Percentiles rank a stretch among this genome's conserved stretches.
phyloP scores from a whole-genome alignment of 768 basidiomycete genomes.

The Boletus subparvulus region DNA sequence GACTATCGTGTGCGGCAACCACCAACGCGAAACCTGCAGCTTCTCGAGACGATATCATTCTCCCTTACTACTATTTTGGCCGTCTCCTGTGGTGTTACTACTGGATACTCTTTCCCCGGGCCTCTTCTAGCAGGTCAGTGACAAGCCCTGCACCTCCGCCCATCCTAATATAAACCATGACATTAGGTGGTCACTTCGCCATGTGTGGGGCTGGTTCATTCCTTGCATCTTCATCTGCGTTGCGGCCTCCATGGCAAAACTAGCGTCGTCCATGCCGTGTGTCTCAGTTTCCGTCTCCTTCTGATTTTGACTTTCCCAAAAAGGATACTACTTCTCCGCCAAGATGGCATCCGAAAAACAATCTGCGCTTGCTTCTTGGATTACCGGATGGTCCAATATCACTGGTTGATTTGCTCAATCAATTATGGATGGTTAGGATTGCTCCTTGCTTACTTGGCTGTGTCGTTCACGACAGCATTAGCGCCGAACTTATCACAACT shows the following conservation, averaged over 20 bases:
- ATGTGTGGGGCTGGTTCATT: slow-evolving; percentile 22
- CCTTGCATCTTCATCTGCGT: slow-evolving; percentile 10
- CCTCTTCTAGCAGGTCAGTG: slow-evolving; percentile 14
- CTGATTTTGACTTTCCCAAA: background rate
- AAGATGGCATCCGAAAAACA: slow-evolving; percentile 26
- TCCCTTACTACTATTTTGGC: slow-evolving; percentile 25
- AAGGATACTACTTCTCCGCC: slow-evolving; percentile 28
- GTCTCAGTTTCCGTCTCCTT: background rate
- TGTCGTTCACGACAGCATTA: background rate
- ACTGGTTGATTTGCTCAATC: slow-evolving; percentile 27
- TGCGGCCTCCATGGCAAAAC: slow-evolving; percentile 11
- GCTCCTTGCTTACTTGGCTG: background rate
- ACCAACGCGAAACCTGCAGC: slow-evolving; percentile 1
- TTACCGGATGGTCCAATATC: slow-evolving; percentile 32
- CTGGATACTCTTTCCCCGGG: slow-evolving; percentile 1
- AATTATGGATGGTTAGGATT: slow-evolving; percentile 19
- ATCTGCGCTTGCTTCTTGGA: slow-evolving; percentile 29
- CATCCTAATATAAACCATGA: background rate
- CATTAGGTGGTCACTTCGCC: slow-evolving; percentile 18
- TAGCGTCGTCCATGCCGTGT: slow-evolving; percentile 9
- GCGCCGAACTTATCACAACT: slow-evolving; percentile 21
- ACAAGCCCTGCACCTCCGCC: background rate
- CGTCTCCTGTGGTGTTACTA: slow-evolving; percentile 21
- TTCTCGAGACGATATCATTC: slow-evolving; percentile 25
- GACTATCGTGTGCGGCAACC: background rate